Percentiles rank a stretch among this genome's conserved stretches.
These are phyloP conservation scores for Scleroderma citrinum DNA, from an alignment of 768 basidiomycete species.

Conservation along the genomic window DNA sequence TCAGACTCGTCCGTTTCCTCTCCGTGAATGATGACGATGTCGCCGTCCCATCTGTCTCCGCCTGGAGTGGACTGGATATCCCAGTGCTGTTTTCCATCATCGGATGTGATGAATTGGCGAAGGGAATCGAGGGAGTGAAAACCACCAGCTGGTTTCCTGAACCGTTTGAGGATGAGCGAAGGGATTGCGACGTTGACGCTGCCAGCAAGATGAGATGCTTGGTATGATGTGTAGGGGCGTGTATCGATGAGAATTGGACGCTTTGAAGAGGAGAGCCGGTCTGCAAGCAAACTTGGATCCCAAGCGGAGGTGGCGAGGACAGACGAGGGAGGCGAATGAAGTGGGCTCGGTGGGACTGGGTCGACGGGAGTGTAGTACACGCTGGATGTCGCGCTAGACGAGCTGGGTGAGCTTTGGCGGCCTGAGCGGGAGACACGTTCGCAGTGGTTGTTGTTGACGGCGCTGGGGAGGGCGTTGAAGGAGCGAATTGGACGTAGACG, in stretches of 20 bases:
- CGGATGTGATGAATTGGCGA: slow-evolving; percentile 78
- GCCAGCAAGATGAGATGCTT: slow-evolving; percentile 55
- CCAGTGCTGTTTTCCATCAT: slow-evolving; percentile 67
- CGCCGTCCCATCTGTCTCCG: slow-evolving; percentile 59
- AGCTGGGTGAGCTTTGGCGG: slow-evolving; percentile 29
- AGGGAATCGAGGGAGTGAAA: slow-evolving; percentile 64
- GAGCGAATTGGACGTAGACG: slow-evolving; percentile 73
- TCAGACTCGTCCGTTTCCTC: slow-evolving; percentile 72
- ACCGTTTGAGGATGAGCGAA: slow-evolving; percentile 84
- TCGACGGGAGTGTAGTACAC: slow-evolving; percentile 53
- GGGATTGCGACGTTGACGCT: slow-evolving; percentile 87
- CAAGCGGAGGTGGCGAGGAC: slow-evolving; percentile 32
- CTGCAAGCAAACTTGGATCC: slow-evolving; percentile 41
- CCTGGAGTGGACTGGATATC: slow-evolving; percentile 47
- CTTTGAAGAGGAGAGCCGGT: slow-evolving; percentile 40
- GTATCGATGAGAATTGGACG: slow-evolving; percentile 80
- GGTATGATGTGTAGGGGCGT: slow-evolving; percentile 61
- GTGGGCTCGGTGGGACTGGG: slow-evolving; percentile 13
- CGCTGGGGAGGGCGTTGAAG: slow-evolving; percentile 44
- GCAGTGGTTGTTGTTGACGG: slow-evolving; percentile 17
- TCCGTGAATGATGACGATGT: slow-evolving; percentile 64
- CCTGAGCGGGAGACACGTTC: slow-evolving; percentile 4
- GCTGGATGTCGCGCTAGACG: slow-evolving; percentile 42
- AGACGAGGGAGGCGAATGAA: slow-evolving; percentile 13
- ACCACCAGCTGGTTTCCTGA: slow-evolving; percentile 61